These are phyloP conservation scores for Paramecium tetraurelia DNA, from an alignment of 73 alveolate species.

Conservation along the genomic window DNA sequence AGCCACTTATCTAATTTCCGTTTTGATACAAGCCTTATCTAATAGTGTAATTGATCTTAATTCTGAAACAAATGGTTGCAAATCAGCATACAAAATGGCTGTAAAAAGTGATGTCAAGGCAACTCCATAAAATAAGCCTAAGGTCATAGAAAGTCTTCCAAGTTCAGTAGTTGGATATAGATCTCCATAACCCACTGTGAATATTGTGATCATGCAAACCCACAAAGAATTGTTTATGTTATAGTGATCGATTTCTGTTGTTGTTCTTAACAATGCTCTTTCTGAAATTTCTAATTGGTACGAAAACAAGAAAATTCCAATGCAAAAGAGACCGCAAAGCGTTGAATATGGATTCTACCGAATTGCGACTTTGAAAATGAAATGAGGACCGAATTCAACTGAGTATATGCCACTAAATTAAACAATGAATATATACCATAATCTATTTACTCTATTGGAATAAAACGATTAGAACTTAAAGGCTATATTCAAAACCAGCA, in stretches of 20 bases:
- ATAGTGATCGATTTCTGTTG: neutral
- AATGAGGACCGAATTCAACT: constrained; percentile 14
- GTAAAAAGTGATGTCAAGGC: constrained; percentile 27
- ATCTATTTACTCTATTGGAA: neutral
- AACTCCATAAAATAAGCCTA: constrained; percentile 29
- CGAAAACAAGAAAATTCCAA: neutral
- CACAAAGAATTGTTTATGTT: neutral
- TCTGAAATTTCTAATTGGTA: constrained; percentile 31
- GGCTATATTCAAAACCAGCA: neutral
- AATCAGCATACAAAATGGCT: neutral
- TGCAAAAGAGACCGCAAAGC: neutral
- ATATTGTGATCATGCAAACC: constrained; percentile 5
- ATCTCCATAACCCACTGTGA: constrained; percentile 54
- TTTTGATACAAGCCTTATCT: neutral
- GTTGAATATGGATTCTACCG: constrained; percentile 5
- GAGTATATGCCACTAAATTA: neutral
- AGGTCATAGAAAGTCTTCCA: constrained; percentile 31
- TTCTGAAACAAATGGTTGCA: neutral
- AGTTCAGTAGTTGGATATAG: constrained; percentile 4
- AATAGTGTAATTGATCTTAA: neutral
- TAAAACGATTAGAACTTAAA: neutral
- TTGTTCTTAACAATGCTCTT: neutral
- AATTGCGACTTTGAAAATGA: neutral
- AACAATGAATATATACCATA: neutral
- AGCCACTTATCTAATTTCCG: neutral